A percentile compares a stretch with the other conserved stretches of the same genome.
Conservation (phyloP, 2,329 filamentous ascomycete species). For the Aureobasidium sp. region DNA sequence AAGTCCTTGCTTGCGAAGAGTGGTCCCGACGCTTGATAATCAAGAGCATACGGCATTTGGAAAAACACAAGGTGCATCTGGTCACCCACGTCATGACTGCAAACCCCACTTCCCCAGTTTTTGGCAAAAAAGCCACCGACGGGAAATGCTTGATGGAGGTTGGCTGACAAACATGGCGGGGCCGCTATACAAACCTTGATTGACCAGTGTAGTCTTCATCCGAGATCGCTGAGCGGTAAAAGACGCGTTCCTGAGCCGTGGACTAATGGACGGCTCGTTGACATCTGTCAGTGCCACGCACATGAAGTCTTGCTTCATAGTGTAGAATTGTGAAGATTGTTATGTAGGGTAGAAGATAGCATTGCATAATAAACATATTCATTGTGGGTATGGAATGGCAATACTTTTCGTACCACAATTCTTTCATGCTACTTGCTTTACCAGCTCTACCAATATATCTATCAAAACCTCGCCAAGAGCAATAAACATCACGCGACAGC, state of each 20-base stretch:
- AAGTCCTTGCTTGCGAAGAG: neutral
- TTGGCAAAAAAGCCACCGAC: neutral
- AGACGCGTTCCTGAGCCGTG: neutral
- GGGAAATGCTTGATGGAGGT: neutral
- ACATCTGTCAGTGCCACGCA: neutral
- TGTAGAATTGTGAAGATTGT: neutral
- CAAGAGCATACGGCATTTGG: neutral
- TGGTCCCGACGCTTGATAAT: neutral
- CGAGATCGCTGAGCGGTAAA: neutral
- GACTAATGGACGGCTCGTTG: neutral
- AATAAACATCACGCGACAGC: neutral
- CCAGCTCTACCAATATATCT: neutral
- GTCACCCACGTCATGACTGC: constrained; percentile 2
- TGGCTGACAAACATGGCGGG: neutral
- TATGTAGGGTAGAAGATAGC: neutral
- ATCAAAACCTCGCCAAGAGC: neutral
- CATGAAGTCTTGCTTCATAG: neutral
- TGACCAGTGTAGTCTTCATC: neutral
- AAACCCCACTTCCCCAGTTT: constrained; percentile 6
- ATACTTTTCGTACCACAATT: neutral
- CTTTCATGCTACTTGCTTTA: neutral
- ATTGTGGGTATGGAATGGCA: neutral
- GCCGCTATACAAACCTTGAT: constrained; percentile 4
- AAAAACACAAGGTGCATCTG: neutral
- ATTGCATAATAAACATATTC: neutral